These are phyloP conservation scores for Kernera saxatilis DNA, from an alignment of 345 rosid species.

Conservation along the genomic window DNA sequence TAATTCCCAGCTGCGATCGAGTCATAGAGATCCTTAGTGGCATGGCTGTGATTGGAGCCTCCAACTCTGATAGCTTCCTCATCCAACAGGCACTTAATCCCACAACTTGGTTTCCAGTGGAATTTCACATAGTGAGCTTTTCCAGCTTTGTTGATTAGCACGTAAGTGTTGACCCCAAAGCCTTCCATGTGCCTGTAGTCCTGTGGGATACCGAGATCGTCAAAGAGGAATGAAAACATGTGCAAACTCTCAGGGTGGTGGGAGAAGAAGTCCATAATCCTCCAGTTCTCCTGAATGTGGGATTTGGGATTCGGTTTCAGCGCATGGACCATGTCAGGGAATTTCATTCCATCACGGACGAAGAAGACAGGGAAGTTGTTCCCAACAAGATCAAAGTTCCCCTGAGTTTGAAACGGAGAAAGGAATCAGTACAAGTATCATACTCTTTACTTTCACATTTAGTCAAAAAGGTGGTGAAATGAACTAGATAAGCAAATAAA, in stretches of 20 bases:
- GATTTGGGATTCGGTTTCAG: conserved; percentile 97
- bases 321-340: conserved; percentile 93
- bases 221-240: conserved; percentile 84
- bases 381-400: conserved; percentile 98
- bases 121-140: conserved; percentile 79
- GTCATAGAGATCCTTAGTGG: conserved; percentile 88
- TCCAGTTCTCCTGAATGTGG: conserved; percentile 95
- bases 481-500: not conserved
- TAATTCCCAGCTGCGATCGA: conserved; percentile 88
- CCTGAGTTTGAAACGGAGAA: conserved; percentile 41
- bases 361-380: conserved; percentile 98
- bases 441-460: not conserved
- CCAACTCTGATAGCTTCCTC: conserved; percentile 89
- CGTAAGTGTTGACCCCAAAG: conserved; percentile 78
- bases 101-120: conserved; percentile 98
- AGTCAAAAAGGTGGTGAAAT: not conserved
- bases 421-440: not conserved
- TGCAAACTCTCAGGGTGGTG: conserved; percentile 93
- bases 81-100: conserved; percentile 69
- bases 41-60: conserved; percentile 96
- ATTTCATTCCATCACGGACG: conserved; percentile 90
- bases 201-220: conserved; percentile 86
- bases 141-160: conserved; percentile 84
- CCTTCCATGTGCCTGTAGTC: conserved; percentile 99
- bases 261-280: conserved; percentile 89